Percentiles rank a stretch among this genome's conserved stretches.
phyloP scores from a whole-genome alignment of 2,329 filamentous ascomycete species.

The Hypomyces rosellus region DNA sequence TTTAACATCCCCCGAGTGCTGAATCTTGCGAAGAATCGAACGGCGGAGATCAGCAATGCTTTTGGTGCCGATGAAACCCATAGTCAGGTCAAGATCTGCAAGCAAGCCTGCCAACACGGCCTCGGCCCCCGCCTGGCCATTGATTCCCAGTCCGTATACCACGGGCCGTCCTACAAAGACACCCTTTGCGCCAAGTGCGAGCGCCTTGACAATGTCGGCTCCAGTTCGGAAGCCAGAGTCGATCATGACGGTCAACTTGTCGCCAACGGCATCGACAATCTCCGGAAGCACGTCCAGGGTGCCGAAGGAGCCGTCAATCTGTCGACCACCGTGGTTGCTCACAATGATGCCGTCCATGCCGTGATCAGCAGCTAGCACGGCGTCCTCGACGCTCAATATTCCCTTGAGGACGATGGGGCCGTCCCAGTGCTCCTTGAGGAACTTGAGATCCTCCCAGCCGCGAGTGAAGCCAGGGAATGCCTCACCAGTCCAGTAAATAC shows the following conservation, averaged over 20 bases:
- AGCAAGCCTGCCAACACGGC: conserved; percentile 38
- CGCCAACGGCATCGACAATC: conserved; percentile 49
- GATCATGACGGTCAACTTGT: conserved; percentile 50
- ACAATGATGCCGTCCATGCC: conserved; percentile 35
- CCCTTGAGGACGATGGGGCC: conserved; percentile 42
- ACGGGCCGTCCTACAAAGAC: conserved; percentile 39
- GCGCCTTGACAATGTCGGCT: conserved; percentile 34
- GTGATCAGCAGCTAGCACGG: conserved; percentile 29
- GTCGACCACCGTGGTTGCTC: conserved; percentile 38
- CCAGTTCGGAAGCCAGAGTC: conserved; percentile 36
- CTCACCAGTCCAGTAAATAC: conserved; percentile 44
- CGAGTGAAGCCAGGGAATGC: conserved; percentile 43
- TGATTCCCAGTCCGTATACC: conserved; percentile 30
- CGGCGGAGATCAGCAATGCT: conserved; percentile 31
- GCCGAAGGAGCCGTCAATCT: conserved; percentile 32
- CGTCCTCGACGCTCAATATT: conserved; percentile 35
- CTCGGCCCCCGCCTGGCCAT: conserved; percentile 46
- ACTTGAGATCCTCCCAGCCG: conserved; percentile 55
- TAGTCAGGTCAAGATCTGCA: conserved; percentile 43
- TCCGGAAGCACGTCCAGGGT: conserved; percentile 49
- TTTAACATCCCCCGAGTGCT: conserved; percentile 28
- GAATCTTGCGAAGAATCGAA: conserved; percentile 26
- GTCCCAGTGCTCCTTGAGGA: conserved; percentile 54
- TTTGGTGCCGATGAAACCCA: conserved; percentile 48
- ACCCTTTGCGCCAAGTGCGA: conserved; percentile 34